Conservation (phyloP, 108 stramenopile species). For the Hondaea fermentalgiana region DNA sequence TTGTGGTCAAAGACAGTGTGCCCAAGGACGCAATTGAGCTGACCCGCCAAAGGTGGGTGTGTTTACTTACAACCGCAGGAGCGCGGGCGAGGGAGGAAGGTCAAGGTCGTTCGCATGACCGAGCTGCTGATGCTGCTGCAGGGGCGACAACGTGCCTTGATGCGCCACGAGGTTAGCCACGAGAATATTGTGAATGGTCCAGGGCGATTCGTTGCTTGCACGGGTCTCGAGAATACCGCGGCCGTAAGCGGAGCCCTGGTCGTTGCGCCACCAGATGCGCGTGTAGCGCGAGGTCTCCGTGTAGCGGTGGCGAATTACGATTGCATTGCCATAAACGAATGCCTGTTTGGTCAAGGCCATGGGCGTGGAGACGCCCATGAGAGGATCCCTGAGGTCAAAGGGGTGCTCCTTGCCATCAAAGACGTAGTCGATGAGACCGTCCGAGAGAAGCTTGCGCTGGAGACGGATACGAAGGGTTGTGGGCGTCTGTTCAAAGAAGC, state of each 20-base stretch:
- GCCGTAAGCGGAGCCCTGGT: not conserved
- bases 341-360: conserved; percentile 1
- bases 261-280: not conserved
- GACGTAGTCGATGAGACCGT: not conserved
- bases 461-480: not conserved
- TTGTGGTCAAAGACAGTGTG: not conserved
- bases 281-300: not conserved
- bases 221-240: not conserved
- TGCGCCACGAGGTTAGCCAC: not conserved
- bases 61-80: not conserved
- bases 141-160: not conserved
- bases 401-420: not conserved
- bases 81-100: not conserved
- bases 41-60: not conserved
- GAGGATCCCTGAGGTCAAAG: not conserved
- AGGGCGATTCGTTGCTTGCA: not conserved
- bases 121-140: not conserved
- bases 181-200: not conserved
- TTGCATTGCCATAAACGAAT: not conserved
- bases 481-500: not conserved
- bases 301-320: not conserved
- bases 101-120: not conserved
- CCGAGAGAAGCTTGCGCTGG: not conserved
- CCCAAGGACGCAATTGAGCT: not conserved
- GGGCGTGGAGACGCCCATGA: not conserved